Conservation (phyloP, 2,329 filamentous ascomycete species). For the Alternaria tenuissima region DNA sequence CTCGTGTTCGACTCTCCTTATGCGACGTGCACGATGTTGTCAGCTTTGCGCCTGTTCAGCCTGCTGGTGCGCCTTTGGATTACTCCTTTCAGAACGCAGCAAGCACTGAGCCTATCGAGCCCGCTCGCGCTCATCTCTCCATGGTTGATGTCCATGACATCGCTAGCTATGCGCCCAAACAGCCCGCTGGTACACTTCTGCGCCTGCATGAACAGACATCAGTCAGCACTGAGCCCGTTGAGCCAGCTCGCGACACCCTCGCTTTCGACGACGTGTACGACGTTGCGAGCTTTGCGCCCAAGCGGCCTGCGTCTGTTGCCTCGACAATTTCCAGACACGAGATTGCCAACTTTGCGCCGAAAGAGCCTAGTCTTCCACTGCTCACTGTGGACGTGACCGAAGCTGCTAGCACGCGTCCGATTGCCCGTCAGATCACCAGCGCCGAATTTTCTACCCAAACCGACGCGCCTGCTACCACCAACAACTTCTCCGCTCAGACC, state of each 20-base stretch:
- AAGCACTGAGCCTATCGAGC: not conserved
- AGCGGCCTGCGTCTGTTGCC: not conserved
- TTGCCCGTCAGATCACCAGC: slow-evolving; percentile 3
- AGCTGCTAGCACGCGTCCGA: slow-evolving; percentile 10
- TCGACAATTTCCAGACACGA: not conserved
- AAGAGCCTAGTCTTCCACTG: not conserved
- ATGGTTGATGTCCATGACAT: not conserved
- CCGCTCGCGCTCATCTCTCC: not conserved
- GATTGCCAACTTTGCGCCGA: slow-evolving; percentile 6
- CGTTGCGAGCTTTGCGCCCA: not conserved
- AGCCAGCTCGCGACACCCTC: not conserved
- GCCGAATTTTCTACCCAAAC: slow-evolving; percentile 13
- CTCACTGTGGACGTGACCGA: slow-evolving; percentile 8
- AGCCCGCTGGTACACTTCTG: not conserved
- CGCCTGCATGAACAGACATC: not conserved
- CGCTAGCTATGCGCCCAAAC: not conserved
- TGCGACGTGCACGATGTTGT: not conserved
- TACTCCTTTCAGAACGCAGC: not conserved
- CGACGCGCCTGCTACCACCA: slow-evolving; percentile 7
- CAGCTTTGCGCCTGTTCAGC: not conserved
- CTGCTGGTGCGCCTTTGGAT: not conserved
- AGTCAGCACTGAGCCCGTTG: not conserved
- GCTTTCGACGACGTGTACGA: not conserved
- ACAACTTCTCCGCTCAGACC: slow-evolving; percentile 7
- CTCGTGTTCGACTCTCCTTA: not conserved